Percentiles rank a stretch among this genome's conserved stretches.
Conservation (phyloP, 2,329 filamentous ascomycete genomes). For the Pestalotiopsis sp. region DNA sequence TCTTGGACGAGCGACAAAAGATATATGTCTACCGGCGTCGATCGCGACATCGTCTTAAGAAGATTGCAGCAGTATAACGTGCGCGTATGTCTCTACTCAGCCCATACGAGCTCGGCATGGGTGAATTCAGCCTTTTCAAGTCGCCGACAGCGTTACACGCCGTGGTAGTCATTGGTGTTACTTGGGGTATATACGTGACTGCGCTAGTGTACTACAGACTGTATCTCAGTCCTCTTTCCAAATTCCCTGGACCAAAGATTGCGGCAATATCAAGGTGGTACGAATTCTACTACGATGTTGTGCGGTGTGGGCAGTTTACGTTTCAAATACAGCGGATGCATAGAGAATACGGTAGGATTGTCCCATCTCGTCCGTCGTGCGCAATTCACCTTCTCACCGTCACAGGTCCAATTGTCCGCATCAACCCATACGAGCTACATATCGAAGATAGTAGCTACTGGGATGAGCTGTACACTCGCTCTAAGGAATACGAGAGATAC, state of each 20-base stretch:
- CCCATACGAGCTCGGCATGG: no score
- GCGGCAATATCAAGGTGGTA: slow-evolving; percentile 18
- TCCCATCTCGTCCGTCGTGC: no score
- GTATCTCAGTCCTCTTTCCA: slow-evolving; percentile 14
- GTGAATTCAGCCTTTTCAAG: no score
- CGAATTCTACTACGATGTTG: slow-evolving; percentile 20
- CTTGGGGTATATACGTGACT: neutral
- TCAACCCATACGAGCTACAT: slow-evolving; percentile 9
- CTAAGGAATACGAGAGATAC: slow-evolving; percentile 14
- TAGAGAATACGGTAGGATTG: slow-evolving; percentile 21
- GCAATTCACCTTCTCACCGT: no score
- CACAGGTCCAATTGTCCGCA: slow-evolving; percentile 3
- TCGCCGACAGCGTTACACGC: neutral
- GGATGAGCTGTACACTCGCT: slow-evolving; percentile 6
- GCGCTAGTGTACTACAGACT: neutral
- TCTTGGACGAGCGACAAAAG: no score
- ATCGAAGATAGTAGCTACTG: neutral
- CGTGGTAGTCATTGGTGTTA: neutral
- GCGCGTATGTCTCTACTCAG: no score
- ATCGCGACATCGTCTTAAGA: no score
- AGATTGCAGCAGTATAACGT: no score
- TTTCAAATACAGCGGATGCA: slow-evolving; percentile 20
- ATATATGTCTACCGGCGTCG: no score
- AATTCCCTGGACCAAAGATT: slow-evolving; percentile 21
- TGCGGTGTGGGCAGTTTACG: slow-evolving; percentile 16